Evolutionary conservation across 2,329 filamentous ascomycete genomes (phyloP), one percentile per base, ranked within the genome.

Genomic region (Ophiosphaerella herpotricha): DNA sequence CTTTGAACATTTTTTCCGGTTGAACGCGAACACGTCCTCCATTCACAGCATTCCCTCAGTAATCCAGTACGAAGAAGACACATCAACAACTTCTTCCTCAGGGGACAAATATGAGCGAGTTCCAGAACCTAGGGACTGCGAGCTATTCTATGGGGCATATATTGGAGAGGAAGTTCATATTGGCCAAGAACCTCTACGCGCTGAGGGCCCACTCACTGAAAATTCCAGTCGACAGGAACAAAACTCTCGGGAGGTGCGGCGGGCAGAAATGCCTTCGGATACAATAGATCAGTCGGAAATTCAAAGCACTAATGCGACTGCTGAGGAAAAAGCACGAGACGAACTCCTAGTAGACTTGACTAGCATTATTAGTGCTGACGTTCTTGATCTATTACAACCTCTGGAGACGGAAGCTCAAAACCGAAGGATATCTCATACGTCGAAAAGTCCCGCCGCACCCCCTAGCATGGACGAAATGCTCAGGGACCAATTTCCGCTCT

Each of bases 1-100:
- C 7, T 64, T 52, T 35, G 46, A 56, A 14, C 49, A 52, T 6
- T 60, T 60, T 40, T 64, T 64, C 39, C 46, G 43, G 18, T 54
- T 64, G 0, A 47, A 48, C 2, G 39, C 46, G 1, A 46, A 34
- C 4, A 49, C 54, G 1, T 49, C 49, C 5, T 44, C 51, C 1
- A 50, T 40, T 21, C 29, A 43, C 8, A 46, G 26, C 4, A 36
- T 47, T 29, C 52, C 55, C 1, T 46, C 48, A 3, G 41, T 14
- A 4, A 59, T 61, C 16, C 45, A 54, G 13, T 61, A 50, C 26
- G 55, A 61, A n/a, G 14, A 29, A 14, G 18, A 21, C 18, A 21
- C 18, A 21, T 21, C 18, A 21, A 21, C 18, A 21, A 21, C 4
- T 3, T 21, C 37, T 38, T 7, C 33, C 43, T 11, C 13, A 11